Conservation (phyloP, 2,329 filamentous ascomycete genomes). For the Botrytis pseudocinerea region DNA sequence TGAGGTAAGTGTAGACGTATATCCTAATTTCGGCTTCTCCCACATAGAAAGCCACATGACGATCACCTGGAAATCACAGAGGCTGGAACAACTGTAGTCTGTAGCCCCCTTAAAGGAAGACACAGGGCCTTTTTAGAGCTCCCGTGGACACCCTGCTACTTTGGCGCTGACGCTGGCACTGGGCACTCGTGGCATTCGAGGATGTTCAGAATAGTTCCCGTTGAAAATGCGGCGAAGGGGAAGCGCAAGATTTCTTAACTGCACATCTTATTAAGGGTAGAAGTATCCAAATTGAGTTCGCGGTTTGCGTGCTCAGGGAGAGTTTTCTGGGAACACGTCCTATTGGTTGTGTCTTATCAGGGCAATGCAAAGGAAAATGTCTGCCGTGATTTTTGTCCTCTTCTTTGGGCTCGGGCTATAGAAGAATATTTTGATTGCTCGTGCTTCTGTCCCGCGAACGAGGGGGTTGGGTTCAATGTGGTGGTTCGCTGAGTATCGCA, state of each 20-base stretch:
- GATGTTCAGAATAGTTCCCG: conserved; percentile 23
- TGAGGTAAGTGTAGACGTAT: background rate
- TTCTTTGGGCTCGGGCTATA: conserved; percentile 14
- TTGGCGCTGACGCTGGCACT: background rate
- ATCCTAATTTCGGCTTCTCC: conserved; percentile 7
- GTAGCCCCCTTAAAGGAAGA: conserved; percentile 10
- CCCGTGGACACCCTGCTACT: background rate
- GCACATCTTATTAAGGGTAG: conserved; percentile 18
- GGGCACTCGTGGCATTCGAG: conserved; percentile 21
- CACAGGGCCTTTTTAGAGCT: background rate
- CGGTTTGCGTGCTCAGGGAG: conserved; percentile 12
- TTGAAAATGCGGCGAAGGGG: conserved; percentile 22
- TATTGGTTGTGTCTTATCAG: conserved; percentile 22
- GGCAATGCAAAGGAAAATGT: conserved; percentile 12
- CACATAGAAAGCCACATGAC: conserved; percentile 8
- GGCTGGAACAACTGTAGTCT: conserved; percentile 16
- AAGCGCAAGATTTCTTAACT: conserved; percentile 24
- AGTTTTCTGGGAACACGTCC: conserved; percentile 18
- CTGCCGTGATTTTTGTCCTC: conserved; percentile 13
- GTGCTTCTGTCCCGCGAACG: conserved; percentile 11
- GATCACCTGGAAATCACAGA: conserved; percentile 5
- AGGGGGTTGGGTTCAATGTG: background rate
- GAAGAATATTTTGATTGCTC: background rate
- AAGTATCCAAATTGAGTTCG: conserved; percentile 1
- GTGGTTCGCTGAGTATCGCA: conserved; percentile 18